Percentiles rank a stretch among this genome's conserved stretches.
Conservation (phyloP, 805 yeast species). For the Kazachstania taianensis region DNA sequence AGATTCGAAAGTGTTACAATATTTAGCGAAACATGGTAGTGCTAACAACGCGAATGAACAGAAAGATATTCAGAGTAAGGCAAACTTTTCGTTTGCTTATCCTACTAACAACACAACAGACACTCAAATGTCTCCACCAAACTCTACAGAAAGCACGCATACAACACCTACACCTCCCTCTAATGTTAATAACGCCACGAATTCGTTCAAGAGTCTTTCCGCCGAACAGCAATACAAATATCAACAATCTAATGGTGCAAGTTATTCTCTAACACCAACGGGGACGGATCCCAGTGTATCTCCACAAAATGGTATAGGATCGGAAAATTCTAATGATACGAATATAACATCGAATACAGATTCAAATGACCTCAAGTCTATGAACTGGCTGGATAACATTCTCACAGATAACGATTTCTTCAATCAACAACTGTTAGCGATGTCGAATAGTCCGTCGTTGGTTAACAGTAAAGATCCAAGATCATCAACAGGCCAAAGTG, state of each 20-base stretch:
- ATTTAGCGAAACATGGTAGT: constrained; percentile 12
- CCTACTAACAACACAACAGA: constrained; percentile 34
- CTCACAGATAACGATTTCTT: constrained; percentile 14
- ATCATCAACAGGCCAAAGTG: constrained; percentile 3
- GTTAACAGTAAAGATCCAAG: constrained; percentile 12
- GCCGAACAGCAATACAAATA: not conserved
- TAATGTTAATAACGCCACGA: constrained; percentile 4
- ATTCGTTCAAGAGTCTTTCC: constrained; percentile 3
- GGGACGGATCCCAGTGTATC: not conserved
- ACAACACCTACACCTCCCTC: constrained; percentile 3
- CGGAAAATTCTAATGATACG: not conserved
- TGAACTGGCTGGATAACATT: constrained; percentile 11
- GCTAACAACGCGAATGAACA: constrained; percentile 6
- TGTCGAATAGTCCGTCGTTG: not conserved
- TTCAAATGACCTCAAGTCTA: too few relatives aligned
- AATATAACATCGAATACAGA: not conserved
- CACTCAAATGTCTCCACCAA: constrained; percentile 1
- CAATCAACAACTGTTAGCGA: constrained; percentile 6
- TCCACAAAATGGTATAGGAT: not conserved
- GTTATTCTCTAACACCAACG: not conserved
- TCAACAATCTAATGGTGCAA: not conserved
- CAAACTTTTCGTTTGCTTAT: constrained; percentile 40
- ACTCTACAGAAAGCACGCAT: not conserved
- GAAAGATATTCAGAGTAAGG: constrained; percentile 14
- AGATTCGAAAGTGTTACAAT: constrained; percentile 22